Conservation (phyloP, 441 rosid genomes). For the Metrosideros polymorpha region DNA sequence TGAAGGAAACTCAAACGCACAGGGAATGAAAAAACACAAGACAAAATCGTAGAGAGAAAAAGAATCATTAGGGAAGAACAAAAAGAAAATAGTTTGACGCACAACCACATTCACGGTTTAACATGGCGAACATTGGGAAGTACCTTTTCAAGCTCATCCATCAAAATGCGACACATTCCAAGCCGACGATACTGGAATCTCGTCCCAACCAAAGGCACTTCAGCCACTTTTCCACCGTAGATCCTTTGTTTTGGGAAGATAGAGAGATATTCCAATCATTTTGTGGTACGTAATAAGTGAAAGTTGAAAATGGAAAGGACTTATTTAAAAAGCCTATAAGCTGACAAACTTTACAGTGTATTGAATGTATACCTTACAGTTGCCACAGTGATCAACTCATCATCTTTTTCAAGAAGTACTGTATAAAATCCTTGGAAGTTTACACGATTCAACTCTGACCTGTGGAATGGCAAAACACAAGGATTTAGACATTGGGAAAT, state of each 20-base stretch:
- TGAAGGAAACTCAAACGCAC: background rate
- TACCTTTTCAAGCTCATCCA: slow-evolving; percentile 75
- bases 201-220: slow-evolving; percentile 80
- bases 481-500: background rate
- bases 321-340: background rate
- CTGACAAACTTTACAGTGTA: background rate
- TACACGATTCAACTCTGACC: slow-evolving; percentile 57
- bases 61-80: background rate
- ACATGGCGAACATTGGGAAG: background rate
- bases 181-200: slow-evolving; percentile 51
- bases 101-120: background rate
- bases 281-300: background rate
- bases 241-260: slow-evolving; percentile 31
- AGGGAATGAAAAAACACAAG: background rate
- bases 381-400: slow-evolving; percentile 62
- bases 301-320: background rate
- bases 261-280: background rate
- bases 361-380: slow-evolving; percentile 45
- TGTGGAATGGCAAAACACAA: slow-evolving; percentile 11
- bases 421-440: slow-evolving; percentile 85
- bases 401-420: slow-evolving; percentile 55
- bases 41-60: background rate
- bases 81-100: background rate
- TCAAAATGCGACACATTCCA: slow-evolving; percentile 66
- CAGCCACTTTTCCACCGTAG: slow-evolving; percentile 63